phyloP scores from a whole-genome alignment of 805 yeast genomes.

The Pachysolen tannophilus region DNA sequence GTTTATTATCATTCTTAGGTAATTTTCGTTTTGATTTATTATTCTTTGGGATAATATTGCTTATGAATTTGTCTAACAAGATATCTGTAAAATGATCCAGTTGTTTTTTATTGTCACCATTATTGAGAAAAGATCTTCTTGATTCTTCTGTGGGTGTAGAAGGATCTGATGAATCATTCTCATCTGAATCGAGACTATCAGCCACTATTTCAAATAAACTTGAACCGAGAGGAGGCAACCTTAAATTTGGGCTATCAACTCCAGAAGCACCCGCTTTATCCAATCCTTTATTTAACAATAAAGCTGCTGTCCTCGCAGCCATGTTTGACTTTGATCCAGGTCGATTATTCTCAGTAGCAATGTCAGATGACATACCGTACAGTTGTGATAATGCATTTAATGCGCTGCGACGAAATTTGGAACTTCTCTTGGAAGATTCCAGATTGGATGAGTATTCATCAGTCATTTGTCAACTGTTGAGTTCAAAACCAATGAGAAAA shows the following conservation, averaged over 20 bases:
- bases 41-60: slow-evolving; percentile 40
- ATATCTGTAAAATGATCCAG: slow-evolving; percentile 54
- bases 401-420: slow-evolving; percentile 7
- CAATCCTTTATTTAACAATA: slow-evolving; percentile 35
- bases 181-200: slow-evolving; percentile 3
- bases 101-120: slow-evolving; percentile 2
- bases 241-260: too few relatives aligned
- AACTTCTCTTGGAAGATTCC: slow-evolving; percentile 1
- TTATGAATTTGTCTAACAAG: slow-evolving; percentile 43
- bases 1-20: slow-evolving; percentile 35
- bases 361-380: slow-evolving; percentile 16
- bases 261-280: slow-evolving; percentile 23
- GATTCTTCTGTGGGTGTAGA: slow-evolving; percentile 5
- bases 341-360: slow-evolving; percentile 11
- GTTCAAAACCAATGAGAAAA: too few relatives aligned
- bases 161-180: slow-evolving; percentile 4
- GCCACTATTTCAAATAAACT: background rate
- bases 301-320: slow-evolving; percentile 35
- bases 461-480: too few relatives aligned
- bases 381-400: slow-evolving; percentile 15
- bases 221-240: background rate
- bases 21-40: slow-evolving; percentile 35
- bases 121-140: slow-evolving; percentile 5
- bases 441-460: too few relatives aligned
- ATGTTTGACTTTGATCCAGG: slow-evolving; percentile 20